Evolutionary conservation across 2,329 filamentous ascomycete genomes (phyloP).

Genomic region (Rhexocercosporidium sp.): DNA sequence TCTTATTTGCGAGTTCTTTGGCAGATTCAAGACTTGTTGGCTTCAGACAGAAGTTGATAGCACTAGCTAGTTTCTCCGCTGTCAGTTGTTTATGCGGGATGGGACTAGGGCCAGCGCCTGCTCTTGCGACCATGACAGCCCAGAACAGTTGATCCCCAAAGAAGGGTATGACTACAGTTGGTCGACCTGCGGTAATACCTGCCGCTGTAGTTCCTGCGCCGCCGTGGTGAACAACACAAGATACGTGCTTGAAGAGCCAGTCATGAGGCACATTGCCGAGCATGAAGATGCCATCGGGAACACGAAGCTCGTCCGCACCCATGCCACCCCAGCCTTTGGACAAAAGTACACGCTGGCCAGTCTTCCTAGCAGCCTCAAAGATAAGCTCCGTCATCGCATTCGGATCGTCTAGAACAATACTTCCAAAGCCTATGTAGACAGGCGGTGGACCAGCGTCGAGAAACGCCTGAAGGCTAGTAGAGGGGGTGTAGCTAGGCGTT

Average conservation of each 20-base stretch:
- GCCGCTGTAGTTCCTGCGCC: conserved; percentile 88
- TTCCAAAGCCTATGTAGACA: conserved; percentile 83
- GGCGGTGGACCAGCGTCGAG: conserved; percentile 72
- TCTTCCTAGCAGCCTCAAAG: conserved; percentile 69
- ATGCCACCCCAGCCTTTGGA: conserved; percentile 92
- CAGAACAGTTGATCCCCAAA: conserved; percentile 87
- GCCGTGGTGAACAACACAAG: conserved; percentile 84
- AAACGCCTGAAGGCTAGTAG: conserved; percentile 68
- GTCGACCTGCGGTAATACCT: conserved; percentile 81
- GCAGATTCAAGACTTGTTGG: conserved; percentile 63
- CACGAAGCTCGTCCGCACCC: conserved; percentile 69
- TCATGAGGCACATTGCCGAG: conserved; percentile 86
- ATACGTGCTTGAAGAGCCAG: conserved; percentile 84
- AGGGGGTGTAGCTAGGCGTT: conserved; percentile 68
- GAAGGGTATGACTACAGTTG: conserved; percentile 84
- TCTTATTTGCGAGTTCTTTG: conserved; percentile 57
- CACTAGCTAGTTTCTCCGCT: conserved; percentile 66
- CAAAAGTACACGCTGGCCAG: conserved; percentile 77
- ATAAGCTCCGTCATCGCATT: conserved; percentile 72
- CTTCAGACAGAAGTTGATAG: conserved; percentile 64
- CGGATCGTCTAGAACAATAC: conserved; percentile 80
- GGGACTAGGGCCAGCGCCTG: conserved; percentile 73
- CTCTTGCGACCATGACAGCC: conserved; percentile 76
- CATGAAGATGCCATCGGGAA: conserved; percentile 82
- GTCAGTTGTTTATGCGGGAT: conserved; percentile 73